Conservation (phyloP, 2,329 filamentous ascomycete species). For the Chrysosporium keratinophilum region DNA sequence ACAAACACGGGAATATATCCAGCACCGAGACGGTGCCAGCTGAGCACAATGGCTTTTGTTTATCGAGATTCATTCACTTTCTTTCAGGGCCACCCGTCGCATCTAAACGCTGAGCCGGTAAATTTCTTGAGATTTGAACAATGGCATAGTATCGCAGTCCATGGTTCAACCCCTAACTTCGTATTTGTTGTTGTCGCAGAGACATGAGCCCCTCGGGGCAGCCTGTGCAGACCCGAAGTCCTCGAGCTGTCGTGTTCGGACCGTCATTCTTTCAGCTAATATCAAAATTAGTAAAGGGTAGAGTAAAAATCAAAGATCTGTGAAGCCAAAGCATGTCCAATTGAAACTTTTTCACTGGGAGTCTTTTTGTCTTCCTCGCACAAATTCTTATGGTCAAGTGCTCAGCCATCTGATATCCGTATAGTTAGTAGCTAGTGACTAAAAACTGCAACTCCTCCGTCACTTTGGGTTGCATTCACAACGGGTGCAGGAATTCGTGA, state of each 20-base stretch:
- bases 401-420: too few species aligned
- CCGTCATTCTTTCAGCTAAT: background rate
- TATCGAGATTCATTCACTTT: background rate
- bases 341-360: too few species aligned
- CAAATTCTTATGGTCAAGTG: too few species aligned
- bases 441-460: too few species aligned
- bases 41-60: background rate
- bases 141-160: background rate
- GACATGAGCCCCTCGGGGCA: conserved; percentile 4
- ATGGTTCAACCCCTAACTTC: background rate
- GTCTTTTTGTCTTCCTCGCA: too few species aligned
- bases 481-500: too few species aligned
- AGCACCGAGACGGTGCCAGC: too few species aligned
- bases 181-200: conserved; percentile 5
- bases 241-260: background rate
- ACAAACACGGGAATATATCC: too few species aligned
- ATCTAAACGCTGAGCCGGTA: background rate
- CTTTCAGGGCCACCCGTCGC: conserved; percentile 1
- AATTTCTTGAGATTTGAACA: conserved; percentile 4
- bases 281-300: too few species aligned
- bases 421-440: too few species aligned
- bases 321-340: too few species aligned
- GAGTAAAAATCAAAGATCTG: background rate
- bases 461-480: too few species aligned
- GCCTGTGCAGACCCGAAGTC: background rate